Base-by-base conservation (phyloP, 2,329 filamentous ascomycete species). In the Pseudogymnoascus sp. region DNA sequence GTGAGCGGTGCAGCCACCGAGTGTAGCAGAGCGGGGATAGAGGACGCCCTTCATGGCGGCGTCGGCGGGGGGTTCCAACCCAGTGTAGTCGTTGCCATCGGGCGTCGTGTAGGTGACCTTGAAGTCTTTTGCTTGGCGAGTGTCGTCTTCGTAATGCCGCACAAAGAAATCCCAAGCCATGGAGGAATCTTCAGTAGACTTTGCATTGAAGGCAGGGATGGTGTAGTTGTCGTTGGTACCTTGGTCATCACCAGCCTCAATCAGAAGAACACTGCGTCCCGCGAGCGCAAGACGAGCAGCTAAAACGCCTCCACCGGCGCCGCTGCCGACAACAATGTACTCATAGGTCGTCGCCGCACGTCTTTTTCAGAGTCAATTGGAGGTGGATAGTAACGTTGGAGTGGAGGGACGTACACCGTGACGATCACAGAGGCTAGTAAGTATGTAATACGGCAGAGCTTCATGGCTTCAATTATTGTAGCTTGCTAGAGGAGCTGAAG, bases 161-260 rank as follows among this genome's bases (percentile, higher is more conserved):
- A 69, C 69, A 35, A 67, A 70, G 57, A 80, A 83, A 71, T 83
- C 80, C 82, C 82, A 84, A 63, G 73, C 71, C 71, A 80, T 75
- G 9, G 74, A 75, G 28, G 73, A 71, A 66, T 83, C 78, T 68
- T 82, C 77, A n/a, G 77, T 80, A 9, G 77, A 76, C 47, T 76
- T 73, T 17, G 76, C 74, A 62, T 77, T 76, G 65, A 80, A 76
- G 2, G 78, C 79, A 19, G 83, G 82, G 3, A 83, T 76, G 19
- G 77, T 75, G 67, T 80, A 76, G 64, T 78, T 75, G 64, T 76
- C 71, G 26, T 71, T 67, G 21, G 47, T 64, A 17, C 77, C 78
- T 67, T 82, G 77, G 66, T 84, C 80, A 66, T 81, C 79, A 60
- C 81, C 81, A 36, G 81, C 81, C 67, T 83, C 82, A 31, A 83